phyloP scores from a whole-genome alignment of 805 yeast genomes.

The Schwanniomyces pseudopolymorphus region DNA sequence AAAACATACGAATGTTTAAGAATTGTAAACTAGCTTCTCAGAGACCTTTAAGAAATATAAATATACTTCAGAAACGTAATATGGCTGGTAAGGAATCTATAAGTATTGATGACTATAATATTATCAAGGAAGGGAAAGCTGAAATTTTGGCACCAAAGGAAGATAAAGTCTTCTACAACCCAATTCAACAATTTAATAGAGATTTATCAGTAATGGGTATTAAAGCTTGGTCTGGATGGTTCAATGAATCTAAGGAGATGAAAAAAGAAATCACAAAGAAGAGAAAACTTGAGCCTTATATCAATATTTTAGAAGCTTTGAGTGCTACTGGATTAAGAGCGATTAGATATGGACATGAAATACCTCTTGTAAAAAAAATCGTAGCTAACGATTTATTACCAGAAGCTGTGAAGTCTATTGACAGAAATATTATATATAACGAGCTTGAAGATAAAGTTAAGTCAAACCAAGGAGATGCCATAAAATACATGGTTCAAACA shows the following conservation, averaged over 20 bases:
- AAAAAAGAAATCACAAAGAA: conserved; percentile 7
- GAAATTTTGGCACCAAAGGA: conserved; percentile 77
- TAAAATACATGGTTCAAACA: conserved; percentile 60
- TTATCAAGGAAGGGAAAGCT: conserved; percentile 76
- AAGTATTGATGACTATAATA: conserved; percentile 28
- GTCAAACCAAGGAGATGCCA: conserved; percentile 89
- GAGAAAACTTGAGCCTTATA: conserved; percentile 40
- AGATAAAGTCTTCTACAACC: conserved; percentile 88
- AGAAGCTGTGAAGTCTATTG: conserved; percentile 82
- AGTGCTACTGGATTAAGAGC: conserved; percentile 96
- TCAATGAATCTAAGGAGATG: conserved; percentile 17
- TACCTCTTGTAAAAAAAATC: conserved; percentile 69
- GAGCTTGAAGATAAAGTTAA: conserved; percentile 54
- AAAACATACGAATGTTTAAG: conserved; percentile 2
- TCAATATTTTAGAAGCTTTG: conserved; percentile 81
- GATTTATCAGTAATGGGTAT: conserved; percentile 85
- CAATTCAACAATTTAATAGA: conserved; percentile 94
- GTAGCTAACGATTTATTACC: conserved; percentile 88
- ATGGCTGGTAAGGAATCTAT: conserved; percentile 5
- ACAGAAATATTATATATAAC: conserved; percentile 69
- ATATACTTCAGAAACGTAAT: conserved; percentile 1
- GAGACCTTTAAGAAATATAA: conserved; percentile 1
- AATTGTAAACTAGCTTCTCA: background rate
- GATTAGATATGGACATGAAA: conserved; percentile 87
- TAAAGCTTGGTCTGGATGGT: conserved; percentile 77